phyloP scores from a whole-genome alignment of 208 protist species.

The Spongospora subterranea region DNA sequence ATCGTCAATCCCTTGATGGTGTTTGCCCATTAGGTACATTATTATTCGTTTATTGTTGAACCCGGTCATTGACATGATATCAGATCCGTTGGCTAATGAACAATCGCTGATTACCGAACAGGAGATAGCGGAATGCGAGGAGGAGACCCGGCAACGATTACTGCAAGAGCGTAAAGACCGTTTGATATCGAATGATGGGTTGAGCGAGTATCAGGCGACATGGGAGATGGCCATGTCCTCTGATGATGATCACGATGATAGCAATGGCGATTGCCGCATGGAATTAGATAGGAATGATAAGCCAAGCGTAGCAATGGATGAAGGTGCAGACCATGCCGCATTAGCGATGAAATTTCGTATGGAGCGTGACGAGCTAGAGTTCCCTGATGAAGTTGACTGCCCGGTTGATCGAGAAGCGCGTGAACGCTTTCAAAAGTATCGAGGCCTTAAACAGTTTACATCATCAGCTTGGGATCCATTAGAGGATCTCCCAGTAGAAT shows the following conservation, averaged over 20 bases:
- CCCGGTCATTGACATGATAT: no score
- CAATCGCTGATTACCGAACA: constrained; percentile 34
- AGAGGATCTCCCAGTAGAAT: constrained; percentile 83
- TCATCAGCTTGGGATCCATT: constrained; percentile 41
- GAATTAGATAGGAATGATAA: not conserved
- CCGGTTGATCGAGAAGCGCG: constrained; percentile 71
- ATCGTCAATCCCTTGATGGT: not conserved
- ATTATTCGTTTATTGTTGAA: no score
- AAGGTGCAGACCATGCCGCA: constrained; percentile 28
- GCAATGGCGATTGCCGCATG: no score
- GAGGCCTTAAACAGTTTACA: constrained; percentile 75
- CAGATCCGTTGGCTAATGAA: constrained; percentile 28
- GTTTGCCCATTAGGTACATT: not conserved
- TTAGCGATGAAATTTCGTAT: constrained; percentile 51
- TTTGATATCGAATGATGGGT: not conserved
- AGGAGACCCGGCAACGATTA: not conserved
- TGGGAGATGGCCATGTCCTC: constrained; percentile 11
- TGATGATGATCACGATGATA: constrained; percentile 30
- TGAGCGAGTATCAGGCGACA: not conserved
- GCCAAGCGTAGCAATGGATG: not conserved
- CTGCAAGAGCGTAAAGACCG: not conserved
- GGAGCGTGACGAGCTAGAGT: constrained; percentile 78
- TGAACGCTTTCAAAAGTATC: constrained; percentile 78
- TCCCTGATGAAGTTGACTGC: constrained; percentile 83
- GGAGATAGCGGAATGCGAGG: constrained; percentile 17